Conservation (phyloP, 371 early-diverging fungal species). For the Fennellomyces sp. region DNA sequence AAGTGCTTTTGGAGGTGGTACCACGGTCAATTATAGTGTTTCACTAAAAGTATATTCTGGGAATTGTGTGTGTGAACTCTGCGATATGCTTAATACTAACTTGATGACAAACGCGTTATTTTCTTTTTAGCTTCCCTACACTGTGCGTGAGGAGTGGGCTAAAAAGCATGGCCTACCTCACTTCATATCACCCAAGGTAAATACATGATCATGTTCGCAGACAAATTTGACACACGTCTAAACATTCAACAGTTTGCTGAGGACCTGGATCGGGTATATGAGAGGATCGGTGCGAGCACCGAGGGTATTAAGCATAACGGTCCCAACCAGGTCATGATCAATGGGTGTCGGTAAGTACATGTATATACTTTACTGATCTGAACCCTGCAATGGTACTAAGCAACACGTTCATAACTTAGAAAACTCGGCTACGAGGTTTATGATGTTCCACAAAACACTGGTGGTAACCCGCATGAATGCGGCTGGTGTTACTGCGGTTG, state of each 20-base stretch:
- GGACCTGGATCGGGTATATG: slow-evolving; percentile 58
- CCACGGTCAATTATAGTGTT: slow-evolving; percentile 63
- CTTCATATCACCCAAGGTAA: slow-evolving; percentile 55
- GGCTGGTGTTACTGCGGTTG: slow-evolving; percentile 73
- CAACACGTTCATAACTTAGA: slow-evolving; percentile 11
- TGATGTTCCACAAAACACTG: slow-evolving; percentile 66
- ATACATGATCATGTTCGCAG: not conserved
- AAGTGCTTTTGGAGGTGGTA: slow-evolving; percentile 68
- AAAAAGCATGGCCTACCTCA: slow-evolving; percentile 54
- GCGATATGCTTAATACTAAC: too few relatives aligned
- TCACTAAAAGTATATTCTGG: slow-evolving; percentile 51
- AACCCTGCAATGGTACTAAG: not conserved
- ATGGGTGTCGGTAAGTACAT: slow-evolving; percentile 65
- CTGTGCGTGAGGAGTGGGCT: slow-evolving; percentile 77
- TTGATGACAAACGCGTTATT: too few relatives aligned
- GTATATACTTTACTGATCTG: not conserved
- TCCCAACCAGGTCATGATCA: slow-evolving; percentile 61
- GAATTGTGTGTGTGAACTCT: not conserved
- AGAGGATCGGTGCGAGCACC: slow-evolving; percentile 60
- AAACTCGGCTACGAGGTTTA: slow-evolving; percentile 56
- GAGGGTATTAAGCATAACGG: slow-evolving; percentile 61
- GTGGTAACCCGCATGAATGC: slow-evolving; percentile 54
- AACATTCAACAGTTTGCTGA: slow-evolving; percentile 24
- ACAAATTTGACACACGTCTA: not conserved
- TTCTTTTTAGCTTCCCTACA: slow-evolving; percentile 51